phyloP scores from a whole-genome alignment of 331 rosid genomes.

The Stylosanthes scabra region DNA sequence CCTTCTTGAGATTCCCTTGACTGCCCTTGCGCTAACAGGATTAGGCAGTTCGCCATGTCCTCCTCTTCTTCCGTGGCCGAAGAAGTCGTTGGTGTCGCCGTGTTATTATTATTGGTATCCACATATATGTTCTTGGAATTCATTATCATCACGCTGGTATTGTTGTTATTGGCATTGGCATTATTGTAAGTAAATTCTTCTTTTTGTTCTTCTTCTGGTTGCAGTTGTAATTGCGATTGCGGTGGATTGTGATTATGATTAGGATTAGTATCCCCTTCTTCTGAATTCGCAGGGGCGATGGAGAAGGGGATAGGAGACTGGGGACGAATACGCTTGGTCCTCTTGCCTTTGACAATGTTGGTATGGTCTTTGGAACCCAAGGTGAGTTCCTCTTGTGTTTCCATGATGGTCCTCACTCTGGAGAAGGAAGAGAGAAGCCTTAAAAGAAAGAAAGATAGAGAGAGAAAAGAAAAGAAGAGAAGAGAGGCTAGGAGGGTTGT shows the following conservation, averaged over 20 bases:
- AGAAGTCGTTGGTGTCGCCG: slow-evolving; percentile 39
- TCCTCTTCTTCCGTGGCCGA: slow-evolving; percentile 75
- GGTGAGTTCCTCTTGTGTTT: slow-evolving; percentile 59
- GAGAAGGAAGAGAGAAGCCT: slow-evolving; percentile 26
- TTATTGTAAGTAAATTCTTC: background rate
- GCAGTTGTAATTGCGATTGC: slow-evolving; percentile 14
- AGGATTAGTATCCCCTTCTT: slow-evolving; percentile 24
- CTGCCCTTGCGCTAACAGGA: slow-evolving; percentile 85
- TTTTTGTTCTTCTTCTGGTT: slow-evolving; percentile 13
- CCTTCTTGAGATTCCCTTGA: slow-evolving; percentile 46
- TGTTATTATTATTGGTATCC: background rate
- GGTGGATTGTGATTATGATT: slow-evolving; percentile 7
- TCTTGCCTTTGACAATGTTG: slow-evolving; percentile 72
- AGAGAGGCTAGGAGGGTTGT: slow-evolving; percentile 50
- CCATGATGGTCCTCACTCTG: slow-evolving; percentile 54
- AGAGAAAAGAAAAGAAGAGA: slow-evolving; percentile 28
- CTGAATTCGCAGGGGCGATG: slow-evolving; percentile 48
- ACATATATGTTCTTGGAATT: background rate
- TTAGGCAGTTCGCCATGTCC: slow-evolving; percentile 93
- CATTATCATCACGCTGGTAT: background rate
- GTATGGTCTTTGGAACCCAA: slow-evolving; percentile 58
- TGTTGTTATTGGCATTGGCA: background rate
- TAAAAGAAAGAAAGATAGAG: slow-evolving; percentile 3
- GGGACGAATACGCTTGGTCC: slow-evolving; percentile 88
- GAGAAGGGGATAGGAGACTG: slow-evolving; percentile 80